A percentile compares a stretch with the other conserved stretches of the same genome.
These are phyloP conservation scores for Cylindrotheca fusiformis DNA, from an alignment of 108 stramenopile genomes.

Conservation along the genomic window DNA sequence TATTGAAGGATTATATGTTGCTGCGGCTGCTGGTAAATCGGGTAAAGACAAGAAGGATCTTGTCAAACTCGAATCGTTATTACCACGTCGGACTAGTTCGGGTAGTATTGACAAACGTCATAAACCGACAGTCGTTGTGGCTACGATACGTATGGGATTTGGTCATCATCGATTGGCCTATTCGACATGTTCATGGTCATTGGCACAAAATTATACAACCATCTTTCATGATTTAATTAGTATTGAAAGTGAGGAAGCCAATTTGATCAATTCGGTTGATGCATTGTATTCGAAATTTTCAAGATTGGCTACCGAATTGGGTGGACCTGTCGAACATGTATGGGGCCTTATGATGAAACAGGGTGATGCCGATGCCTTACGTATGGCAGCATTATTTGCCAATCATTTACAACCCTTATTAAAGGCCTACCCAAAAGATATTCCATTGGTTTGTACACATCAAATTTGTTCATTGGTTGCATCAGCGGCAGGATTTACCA, in stretches of 20 bases:
- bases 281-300: conserved; percentile 76
- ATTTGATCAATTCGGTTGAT: conserved; percentile 79
- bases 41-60: conserved; percentile 5
- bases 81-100: conserved; percentile 11
- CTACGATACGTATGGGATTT: conserved; percentile 94
- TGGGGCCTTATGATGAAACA: conserved; percentile 79
- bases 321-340: conserved; percentile 72
- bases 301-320: conserved; percentile 78
- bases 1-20: conserved; percentile 43
- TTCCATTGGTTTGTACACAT: conserved; percentile 87
- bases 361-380: conserved; percentile 87
- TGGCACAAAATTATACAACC: conserved; percentile 38
- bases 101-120: conserved; percentile 11
- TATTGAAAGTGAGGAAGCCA: conserved; percentile 82
- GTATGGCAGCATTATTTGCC: conserved; percentile 73
- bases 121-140: conserved; percentile 74
- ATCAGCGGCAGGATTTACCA: conserved; percentile 84
- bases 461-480: conserved; percentile 81
- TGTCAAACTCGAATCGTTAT: conserved; percentile 9
- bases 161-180: conserved; percentile 95
- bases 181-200: conserved; percentile 80
- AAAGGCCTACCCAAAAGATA: conserved; percentile 69
- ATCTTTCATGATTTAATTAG: conserved; percentile 93
- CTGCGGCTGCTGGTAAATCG: conserved; percentile 14
- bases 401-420: conserved; percentile 81